phyloP scores from a whole-genome alignment of 805 yeast genomes.

The Kazachstania kunashirensis region DNA sequence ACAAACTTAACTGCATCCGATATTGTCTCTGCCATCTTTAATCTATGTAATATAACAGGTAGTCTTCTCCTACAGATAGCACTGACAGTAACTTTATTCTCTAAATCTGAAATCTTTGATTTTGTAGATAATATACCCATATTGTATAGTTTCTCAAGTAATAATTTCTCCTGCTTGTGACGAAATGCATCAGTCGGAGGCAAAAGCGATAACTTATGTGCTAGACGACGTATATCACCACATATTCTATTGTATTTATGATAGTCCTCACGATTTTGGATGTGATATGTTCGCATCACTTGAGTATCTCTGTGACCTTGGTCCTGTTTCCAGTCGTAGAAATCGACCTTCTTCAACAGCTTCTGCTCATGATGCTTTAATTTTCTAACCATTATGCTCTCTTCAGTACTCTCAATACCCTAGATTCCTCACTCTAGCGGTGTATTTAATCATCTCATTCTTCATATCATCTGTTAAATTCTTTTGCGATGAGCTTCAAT shows the following conservation, averaged over 20 bases:
- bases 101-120: slow-evolving; percentile 84
- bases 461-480: no score
- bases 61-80: slow-evolving; percentile 87
- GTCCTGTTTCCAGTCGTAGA: slow-evolving; percentile 96
- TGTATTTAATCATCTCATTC: no score
- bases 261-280: slow-evolving; percentile 92
- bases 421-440: no score
- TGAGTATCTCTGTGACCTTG: slow-evolving; percentile 92
- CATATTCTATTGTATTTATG: slow-evolving; percentile 88
- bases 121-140: slow-evolving; percentile 88
- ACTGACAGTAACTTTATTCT: slow-evolving; percentile 84
- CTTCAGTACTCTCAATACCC: no score
- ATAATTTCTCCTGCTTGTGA: slow-evolving; percentile 74
- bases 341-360: slow-evolving; percentile 88
- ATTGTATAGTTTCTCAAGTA: slow-evolving; percentile 75
- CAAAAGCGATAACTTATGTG: slow-evolving; percentile 73
- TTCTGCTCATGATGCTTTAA: slow-evolving; percentile 93
- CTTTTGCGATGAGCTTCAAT: no score
- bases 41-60: slow-evolving; percentile 88
- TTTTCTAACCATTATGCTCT: slow-evolving; percentile 64
- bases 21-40: slow-evolving; percentile 86
- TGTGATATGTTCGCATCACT: slow-evolving; percentile 89
- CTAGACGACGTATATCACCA: slow-evolving; percentile 82
- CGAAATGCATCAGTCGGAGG: slow-evolving; percentile 84
- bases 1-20: slow-evolving; percentile 83